A percentile compares a stretch with the other conserved stretches of the same genome.
Conservation (phyloP, 805 yeast species). For the Kurtzmaniella cleridarum region DNA sequence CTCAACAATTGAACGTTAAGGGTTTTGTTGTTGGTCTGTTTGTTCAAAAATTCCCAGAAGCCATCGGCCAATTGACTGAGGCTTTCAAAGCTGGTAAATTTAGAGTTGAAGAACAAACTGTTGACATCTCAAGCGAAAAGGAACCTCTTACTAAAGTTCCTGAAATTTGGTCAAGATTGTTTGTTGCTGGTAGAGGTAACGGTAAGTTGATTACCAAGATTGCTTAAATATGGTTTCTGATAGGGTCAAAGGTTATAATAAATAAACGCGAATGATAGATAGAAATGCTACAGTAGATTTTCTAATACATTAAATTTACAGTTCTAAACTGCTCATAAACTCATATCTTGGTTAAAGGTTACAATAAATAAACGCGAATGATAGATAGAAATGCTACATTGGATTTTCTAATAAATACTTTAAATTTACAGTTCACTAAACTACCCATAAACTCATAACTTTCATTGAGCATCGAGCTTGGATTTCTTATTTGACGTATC, state of each 20-base stretch:
- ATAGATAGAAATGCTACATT: too few species aligned
- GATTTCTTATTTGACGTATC: constrained; percentile 1
- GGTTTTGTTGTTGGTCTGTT: constrained; percentile 19
- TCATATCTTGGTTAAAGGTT: too few species aligned
- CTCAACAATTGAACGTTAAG: constrained; percentile 12
- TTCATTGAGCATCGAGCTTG: not conserved
- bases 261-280: too few species aligned
- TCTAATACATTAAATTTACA: too few species aligned
- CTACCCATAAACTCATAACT: not conserved
- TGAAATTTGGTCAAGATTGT: constrained; percentile 40
- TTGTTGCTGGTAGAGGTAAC: constrained; percentile 33
- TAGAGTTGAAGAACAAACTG: not conserved
- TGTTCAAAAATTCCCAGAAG: constrained; percentile 8
- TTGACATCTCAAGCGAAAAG: constrained; percentile 17
- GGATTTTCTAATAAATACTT: too few species aligned
- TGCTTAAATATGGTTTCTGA: constrained; percentile 13
- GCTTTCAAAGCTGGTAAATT: constrained; percentile 7
- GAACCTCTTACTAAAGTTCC: not conserved
- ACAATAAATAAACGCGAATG: too few species aligned
- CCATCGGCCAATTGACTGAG: constrained; percentile 8
- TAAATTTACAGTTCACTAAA: too few species aligned
- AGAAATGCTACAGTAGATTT: too few species aligned
- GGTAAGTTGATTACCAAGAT: constrained; percentile 51
- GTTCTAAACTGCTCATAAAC: too few species aligned
- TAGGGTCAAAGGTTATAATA: too few species aligned